Base-by-base conservation (phyloP, 805 yeast species). In the Pichia gijzeniarum region DNA sequence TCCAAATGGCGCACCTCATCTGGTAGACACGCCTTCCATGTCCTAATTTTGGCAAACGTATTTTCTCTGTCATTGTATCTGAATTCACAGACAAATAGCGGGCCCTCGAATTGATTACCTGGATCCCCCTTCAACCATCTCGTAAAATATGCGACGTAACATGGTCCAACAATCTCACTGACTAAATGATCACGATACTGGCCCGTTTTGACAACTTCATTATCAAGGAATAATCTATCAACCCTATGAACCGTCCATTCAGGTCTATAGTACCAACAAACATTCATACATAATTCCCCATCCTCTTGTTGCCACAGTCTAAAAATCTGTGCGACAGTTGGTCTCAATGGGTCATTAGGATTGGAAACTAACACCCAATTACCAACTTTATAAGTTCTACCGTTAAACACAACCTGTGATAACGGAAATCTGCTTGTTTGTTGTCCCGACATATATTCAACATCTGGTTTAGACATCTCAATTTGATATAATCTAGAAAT, bases 1-100 rank as follows among this genome's bases (percentile, higher is more conserved):
- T 86, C 91, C 45, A 72, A 70, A 52, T 85, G 89, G 57, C 98
- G 79, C 40, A 91, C 85, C 64, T 91, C 98, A 64, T 93, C 98
- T 0, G 99, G 99, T 53, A 93, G 73, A 70, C 98, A 93, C 6
- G 97, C 97, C 65, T 88, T 91, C 99, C 99, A 93, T 2, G 99
- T 91, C 60, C 98, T 77, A 57, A 93, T 93, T 61, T 91, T 85
- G 66, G 91, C 93, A 72, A 93, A 93, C 25, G 82, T 82, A 63
- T 87, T 86, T 57, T 87, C 95, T 45, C 78, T 74, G 61, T 91
- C 97, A 61, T 91, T 91, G 67, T 90, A 93, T 58, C 99, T 80
- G 63, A 79, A 86, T 65, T 93, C 99, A 69, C 98, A 93, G 54
- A 93, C 82, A 65, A 89, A 93, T 60, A 95, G 76, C 5, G 93